Conservation (phyloP, 2,329 filamentous ascomycete species). For the Colletotrichum echinochloae region DNA sequence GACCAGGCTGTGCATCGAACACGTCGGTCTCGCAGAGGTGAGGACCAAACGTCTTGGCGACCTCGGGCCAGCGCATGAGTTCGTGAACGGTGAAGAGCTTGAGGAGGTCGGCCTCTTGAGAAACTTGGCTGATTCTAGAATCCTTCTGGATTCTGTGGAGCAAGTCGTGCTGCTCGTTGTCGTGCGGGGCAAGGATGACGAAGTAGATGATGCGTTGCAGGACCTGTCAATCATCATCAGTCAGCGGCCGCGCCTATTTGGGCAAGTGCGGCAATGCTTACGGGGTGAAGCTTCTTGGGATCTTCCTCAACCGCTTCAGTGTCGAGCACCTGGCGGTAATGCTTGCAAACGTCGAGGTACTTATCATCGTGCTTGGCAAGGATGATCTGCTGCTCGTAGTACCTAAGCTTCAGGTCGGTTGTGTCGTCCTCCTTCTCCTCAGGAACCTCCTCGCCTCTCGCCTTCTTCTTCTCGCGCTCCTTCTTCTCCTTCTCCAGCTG, state of each 20-base stretch:
- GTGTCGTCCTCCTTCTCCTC: slow-evolving; percentile 87
- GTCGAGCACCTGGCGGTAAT: slow-evolving; percentile 96
- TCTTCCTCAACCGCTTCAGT: slow-evolving; percentile 96
- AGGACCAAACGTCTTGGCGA: slow-evolving; percentile 87
- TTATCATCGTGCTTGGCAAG: slow-evolving; percentile 97
- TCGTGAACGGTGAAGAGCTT: slow-evolving; percentile 96
- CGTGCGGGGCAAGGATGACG: slow-evolving; percentile 93
- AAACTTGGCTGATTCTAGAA: slow-evolving; percentile 80
- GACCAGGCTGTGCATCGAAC: slow-evolving; percentile 76
- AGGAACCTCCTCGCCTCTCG: slow-evolving; percentile 81
- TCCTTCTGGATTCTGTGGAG: slow-evolving; percentile 93
- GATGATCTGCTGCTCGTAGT: slow-evolving; percentile 97
- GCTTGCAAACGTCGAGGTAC: slow-evolving; percentile 97
- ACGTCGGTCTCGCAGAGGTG: slow-evolving; percentile 92
- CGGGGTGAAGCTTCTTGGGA: slow-evolving; percentile 84
- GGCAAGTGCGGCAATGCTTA: slow-evolving; percentile 59
- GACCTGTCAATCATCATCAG: slow-evolving; percentile 64
- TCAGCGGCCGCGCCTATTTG: neutral
- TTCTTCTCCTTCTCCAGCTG: slow-evolving; percentile 92
- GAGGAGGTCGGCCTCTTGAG: slow-evolving; percentile 85
- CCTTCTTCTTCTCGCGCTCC: slow-evolving; percentile 87
- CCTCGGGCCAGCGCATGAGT: slow-evolving; percentile 98
- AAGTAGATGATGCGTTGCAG: slow-evolving; percentile 98
- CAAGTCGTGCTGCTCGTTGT: slow-evolving; percentile 98
- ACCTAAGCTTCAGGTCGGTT: slow-evolving; percentile 93